These are phyloP conservation scores for Hypoxylon lenormandii DNA, from an alignment of 495 filamentous ascomycete species.

Conservation along the genomic window DNA sequence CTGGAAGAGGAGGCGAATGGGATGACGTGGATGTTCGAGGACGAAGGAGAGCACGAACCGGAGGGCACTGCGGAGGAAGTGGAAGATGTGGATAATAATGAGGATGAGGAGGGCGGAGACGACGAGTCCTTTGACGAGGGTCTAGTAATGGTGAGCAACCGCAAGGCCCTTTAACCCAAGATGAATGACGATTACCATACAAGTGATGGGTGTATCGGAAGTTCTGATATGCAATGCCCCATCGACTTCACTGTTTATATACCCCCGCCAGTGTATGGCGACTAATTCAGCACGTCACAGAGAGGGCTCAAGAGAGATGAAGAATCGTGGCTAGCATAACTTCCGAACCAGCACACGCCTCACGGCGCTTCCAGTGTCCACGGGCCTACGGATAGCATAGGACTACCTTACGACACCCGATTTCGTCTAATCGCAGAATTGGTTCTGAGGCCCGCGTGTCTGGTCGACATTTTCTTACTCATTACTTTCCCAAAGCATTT, in stretches of 20 bases:
- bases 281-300: constrained; percentile 27
- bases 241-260: not conserved
- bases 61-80: constrained; percentile 46
- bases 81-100: constrained; percentile 41
- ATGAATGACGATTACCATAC: no score
- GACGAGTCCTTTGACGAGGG: constrained; percentile 59
- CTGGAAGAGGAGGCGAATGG: constrained; percentile 95
- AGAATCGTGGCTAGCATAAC: constrained; percentile 63
- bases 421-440: not conserved
- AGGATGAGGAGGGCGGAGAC: constrained; percentile 50
- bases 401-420: not conserved
- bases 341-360: not conserved
- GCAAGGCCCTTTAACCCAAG: not conserved
- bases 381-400: not conserved
- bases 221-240: not conserved
- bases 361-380: not conserved
- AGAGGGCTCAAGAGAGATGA: constrained; percentile 62
- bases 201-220: not conserved
- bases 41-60: constrained; percentile 47
- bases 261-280: not conserved
- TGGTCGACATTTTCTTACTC: not conserved
- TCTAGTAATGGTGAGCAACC: constrained; percentile 55
- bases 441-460: not conserved
- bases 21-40: constrained; percentile 83
- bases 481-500: constrained; percentile 21